Conservation (phyloP, 2,329 filamentous ascomycete genomes). For the Xylaria sp. region DNA sequence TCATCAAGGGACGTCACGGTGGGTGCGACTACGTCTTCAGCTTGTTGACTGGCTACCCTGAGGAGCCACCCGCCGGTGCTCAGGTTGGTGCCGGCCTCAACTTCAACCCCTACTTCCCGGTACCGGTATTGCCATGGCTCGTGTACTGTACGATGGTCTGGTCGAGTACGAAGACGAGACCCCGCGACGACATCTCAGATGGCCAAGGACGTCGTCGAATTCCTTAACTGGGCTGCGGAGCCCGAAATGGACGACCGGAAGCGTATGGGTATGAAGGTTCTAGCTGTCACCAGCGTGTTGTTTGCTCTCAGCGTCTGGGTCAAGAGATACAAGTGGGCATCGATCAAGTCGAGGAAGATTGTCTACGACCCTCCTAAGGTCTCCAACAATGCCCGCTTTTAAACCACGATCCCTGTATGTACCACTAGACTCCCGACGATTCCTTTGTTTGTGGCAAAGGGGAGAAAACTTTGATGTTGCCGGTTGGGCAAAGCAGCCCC, state of each 20-base stretch:
- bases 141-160: constrained; percentile 95
- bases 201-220: constrained; percentile 99
- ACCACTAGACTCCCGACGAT: constrained; percentile 41
- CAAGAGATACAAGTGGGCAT: constrained; percentile 99
- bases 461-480: constrained; percentile 36
- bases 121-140: constrained; percentile 98
- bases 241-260: constrained; percentile 99
- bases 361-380: constrained; percentile 78
- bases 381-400: constrained; percentile 56
- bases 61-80: constrained; percentile 91
- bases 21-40: constrained; percentile 99
- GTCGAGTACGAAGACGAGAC: constrained; percentile 99
- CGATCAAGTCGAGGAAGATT: constrained; percentile 94
- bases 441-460: constrained; percentile 41
- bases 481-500: constrained; percentile 38
- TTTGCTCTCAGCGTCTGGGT: constrained; percentile 93
- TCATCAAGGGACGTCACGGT: constrained; percentile 96
- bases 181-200: constrained; percentile 96
- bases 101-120: constrained; percentile 99
- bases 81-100: constrained; percentile 87
- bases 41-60: constrained; percentile 95
- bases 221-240: constrained; percentile 98
- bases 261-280: constrained; percentile 98
- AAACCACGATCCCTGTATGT: constrained; percentile 40
- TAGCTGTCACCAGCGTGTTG: constrained; percentile 78